A percentile compares a stretch with the other conserved stretches of the same genome.
Conservation (phyloP, 2,329 filamentous ascomycete genomes). For the Emmonsia crescens region DNA sequence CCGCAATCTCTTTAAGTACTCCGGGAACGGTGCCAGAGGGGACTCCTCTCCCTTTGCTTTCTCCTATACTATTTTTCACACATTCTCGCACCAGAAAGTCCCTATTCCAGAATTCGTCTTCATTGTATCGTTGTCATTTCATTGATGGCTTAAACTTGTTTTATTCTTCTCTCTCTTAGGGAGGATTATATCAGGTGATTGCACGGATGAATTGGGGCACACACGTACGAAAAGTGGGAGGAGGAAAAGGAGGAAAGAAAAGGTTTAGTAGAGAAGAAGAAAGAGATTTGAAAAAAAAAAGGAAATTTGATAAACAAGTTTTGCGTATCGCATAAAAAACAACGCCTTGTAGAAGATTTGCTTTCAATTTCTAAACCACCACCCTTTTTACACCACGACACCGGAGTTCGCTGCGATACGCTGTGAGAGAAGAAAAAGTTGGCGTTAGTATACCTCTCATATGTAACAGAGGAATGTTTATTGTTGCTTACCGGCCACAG, state of each 20-base stretch:
- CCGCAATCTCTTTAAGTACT: not conserved
- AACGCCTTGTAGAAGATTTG: constrained; percentile 3
- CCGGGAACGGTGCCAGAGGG: not conserved
- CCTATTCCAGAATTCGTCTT: not conserved
- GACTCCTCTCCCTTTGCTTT: not conserved
- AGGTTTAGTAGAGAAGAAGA: not conserved
- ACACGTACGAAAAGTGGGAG: not conserved
- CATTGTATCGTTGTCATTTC: not conserved
- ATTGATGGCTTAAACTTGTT: not conserved
- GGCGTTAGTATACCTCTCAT: constrained; percentile 22
- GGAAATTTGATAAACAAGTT: constrained; percentile 7
- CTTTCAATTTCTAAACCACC: constrained; percentile 9
- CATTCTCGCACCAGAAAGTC: not conserved
- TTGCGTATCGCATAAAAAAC: constrained; percentile 7
- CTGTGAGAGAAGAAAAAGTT: constrained; percentile 32
- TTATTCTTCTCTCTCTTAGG: not conserved
- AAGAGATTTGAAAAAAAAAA: constrained; percentile 17
- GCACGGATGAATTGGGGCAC: not conserved
- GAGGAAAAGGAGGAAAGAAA: constrained; percentile 3
- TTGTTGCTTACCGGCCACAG: constrained; percentile 77
- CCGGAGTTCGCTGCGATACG: constrained; percentile 99
- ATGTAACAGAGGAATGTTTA: not conserved
- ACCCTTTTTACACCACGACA: constrained; percentile 86
- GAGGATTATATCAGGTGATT: not conserved
- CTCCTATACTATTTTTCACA: not conserved